phyloP scores from a whole-genome alignment of 352 stramenopile species.

The Pythium vanterpoolii region DNA sequence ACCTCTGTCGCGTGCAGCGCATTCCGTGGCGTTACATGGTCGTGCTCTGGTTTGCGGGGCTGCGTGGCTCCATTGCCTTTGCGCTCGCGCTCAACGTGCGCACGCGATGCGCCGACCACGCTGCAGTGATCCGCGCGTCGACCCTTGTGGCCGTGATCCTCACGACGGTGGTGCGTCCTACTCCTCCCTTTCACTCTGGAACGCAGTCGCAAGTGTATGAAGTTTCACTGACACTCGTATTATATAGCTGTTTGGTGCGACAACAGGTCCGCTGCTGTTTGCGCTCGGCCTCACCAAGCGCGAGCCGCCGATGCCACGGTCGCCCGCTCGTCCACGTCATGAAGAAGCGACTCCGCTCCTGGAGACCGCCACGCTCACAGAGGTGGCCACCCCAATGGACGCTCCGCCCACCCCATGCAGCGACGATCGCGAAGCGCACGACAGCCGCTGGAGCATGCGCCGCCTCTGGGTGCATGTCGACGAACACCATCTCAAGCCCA shows the following conservation, averaged over 20 bases:
- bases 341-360: slow-evolving; percentile 11
- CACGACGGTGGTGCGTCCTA: slow-evolving; percentile 32
- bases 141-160: slow-evolving; percentile 58
- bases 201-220: no score
- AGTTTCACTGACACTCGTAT: no score
- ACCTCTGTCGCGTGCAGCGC: slow-evolving; percentile 33
- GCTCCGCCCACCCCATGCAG: background rate
- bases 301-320: background rate
- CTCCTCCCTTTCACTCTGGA: no score
- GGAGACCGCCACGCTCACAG: background rate
- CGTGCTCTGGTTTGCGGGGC: slow-evolving; percentile 91
- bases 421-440: background rate
- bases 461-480: slow-evolving; percentile 21
- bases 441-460: slow-evolving; percentile 15
- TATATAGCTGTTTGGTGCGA: slow-evolving; percentile 30
- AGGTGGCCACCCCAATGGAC: background rate
- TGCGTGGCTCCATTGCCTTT: slow-evolving; percentile 94
- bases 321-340: background rate
- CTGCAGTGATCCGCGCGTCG: slow-evolving; percentile 37
- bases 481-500: slow-evolving; percentile 27
- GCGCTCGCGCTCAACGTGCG: slow-evolving; percentile 74
- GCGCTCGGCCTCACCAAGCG: slow-evolving; percentile 17
- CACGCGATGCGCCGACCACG: slow-evolving; percentile 26
- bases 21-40: slow-evolving; percentile 61
- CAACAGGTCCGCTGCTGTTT: slow-evolving; percentile 38